These are phyloP conservation scores for Starmerella scarabaei DNA, from an alignment of 805 yeast species.

Conservation along the genomic window DNA sequence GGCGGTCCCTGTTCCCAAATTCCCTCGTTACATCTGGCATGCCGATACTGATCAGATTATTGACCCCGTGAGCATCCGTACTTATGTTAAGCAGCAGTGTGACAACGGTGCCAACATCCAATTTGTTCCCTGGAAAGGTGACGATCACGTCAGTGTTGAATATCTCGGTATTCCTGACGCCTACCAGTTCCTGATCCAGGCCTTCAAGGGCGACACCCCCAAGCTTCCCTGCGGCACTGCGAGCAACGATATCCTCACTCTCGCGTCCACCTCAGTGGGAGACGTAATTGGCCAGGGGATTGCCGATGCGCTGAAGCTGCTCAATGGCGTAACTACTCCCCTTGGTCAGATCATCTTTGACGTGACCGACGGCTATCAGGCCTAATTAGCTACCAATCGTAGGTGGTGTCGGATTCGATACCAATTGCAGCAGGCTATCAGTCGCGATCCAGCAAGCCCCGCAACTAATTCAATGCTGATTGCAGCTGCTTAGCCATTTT, in stretches of 20 bases:
- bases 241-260: neutral
- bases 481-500: no score
- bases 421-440: no score
- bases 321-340: conserved; percentile 3
- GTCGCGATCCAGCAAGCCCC: no score
- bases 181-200: conserved; percentile 11
- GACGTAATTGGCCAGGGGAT: conserved; percentile 2
- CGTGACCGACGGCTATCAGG: neutral
- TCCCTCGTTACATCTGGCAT: conserved; percentile 22
- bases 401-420: no score
- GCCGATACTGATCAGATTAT: conserved; percentile 20
- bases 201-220: conserved; percentile 1
- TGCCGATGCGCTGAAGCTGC: conserved; percentile 1
- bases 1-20: conserved; percentile 15
- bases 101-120: conserved; percentile 8
- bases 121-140: conserved; percentile 5
- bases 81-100: conserved; percentile 8
- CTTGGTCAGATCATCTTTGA: conserved; percentile 1
- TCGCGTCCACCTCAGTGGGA: conserved; percentile 1
- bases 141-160: conserved; percentile 6
- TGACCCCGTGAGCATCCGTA: conserved; percentile 15
- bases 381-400: no score
- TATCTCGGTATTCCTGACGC: conserved; percentile 10
- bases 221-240: conserved; percentile 2
- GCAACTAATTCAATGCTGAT: no score